Conservation (phyloP, 2,329 filamentous ascomycete species). For the Moelleriella libera region DNA sequence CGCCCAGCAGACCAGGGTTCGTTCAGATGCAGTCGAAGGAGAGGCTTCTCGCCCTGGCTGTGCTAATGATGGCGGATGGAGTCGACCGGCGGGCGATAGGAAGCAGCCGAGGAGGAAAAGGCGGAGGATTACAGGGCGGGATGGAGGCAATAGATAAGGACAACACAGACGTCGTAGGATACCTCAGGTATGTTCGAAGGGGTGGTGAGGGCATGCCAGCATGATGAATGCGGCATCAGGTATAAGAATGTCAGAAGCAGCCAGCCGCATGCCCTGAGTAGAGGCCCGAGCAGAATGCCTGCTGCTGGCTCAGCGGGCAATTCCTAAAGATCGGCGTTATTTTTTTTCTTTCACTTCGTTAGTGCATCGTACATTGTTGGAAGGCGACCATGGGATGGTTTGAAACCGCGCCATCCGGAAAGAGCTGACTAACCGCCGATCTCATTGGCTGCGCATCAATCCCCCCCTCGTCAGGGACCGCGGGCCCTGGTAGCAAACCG, state of each 20-base stretch:
- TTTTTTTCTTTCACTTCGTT: neutral
- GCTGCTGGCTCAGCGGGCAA: neutral
- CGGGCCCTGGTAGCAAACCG: too few relatives aligned
- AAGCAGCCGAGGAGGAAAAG: neutral
- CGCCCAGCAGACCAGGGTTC: neutral
- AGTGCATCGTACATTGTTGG: neutral
- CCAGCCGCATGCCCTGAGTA: neutral
- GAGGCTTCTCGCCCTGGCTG: neutral
- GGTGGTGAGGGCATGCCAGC: neutral
- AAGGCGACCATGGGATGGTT: neutral
- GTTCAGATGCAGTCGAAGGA: neutral
- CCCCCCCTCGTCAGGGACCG: neutral
- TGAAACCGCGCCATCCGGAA: neutral
- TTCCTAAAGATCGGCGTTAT: neutral
- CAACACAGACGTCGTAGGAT: neutral
- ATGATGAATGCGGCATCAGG: neutral
- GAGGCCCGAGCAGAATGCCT: neutral
- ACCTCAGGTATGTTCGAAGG: neutral
- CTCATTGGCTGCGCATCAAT: neutral
- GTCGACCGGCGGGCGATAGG: neutral
- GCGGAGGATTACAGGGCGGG: neutral
- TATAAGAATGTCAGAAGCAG: too few relatives aligned
- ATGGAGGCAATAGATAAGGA: neutral
- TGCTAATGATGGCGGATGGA: neutral
- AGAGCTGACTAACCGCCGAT: neutral